Percentiles rank a stretch among this genome's conserved stretches.
Conservation (phyloP, 371 early-diverging fungal species). For the Umbelopsis sp. region DNA sequence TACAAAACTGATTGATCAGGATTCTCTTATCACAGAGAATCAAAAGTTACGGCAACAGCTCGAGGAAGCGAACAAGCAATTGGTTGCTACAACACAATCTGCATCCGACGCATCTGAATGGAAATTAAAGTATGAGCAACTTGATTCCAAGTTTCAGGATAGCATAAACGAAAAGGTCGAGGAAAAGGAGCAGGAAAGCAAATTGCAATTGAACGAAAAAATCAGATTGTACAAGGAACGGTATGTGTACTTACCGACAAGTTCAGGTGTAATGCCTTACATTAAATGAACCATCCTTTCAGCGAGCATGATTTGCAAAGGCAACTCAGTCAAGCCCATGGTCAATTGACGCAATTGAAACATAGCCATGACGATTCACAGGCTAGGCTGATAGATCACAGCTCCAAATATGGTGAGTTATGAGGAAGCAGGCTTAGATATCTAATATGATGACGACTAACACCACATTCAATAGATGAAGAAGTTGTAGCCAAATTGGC, state of each 20-base stretch:
- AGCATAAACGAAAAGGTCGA: slow-evolving; percentile 39
- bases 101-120: slow-evolving; percentile 12
- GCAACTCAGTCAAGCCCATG: slow-evolving; percentile 81
- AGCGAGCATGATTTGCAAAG: slow-evolving; percentile 85
- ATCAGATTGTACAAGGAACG: slow-evolving; percentile 81
- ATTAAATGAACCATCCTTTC: not conserved
- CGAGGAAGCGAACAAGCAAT: slow-evolving; percentile 47
- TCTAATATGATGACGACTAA: not conserved
- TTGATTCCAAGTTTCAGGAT: slow-evolving; percentile 59
- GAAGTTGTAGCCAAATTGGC: slow-evolving; percentile 84
- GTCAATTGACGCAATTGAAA: slow-evolving; percentile 70
- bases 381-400: slow-evolving; percentile 71
- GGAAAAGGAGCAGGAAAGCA: slow-evolving; percentile 67
- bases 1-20: slow-evolving; percentile 52
- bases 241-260: slow-evolving; percentile 33
- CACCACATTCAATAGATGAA: slow-evolving; percentile 54
- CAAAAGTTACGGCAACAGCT: slow-evolving; percentile 56
- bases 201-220: slow-evolving; percentile 72
- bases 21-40: slow-evolving; percentile 57
- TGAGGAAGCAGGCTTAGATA: not conserved
- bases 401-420: slow-evolving; percentile 66
- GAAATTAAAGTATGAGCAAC: slow-evolving; percentile 31
- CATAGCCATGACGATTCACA: slow-evolving; percentile 79
- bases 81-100: slow-evolving; percentile 22
- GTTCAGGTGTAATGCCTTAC: not conserved